Evolutionary conservation across 148 eudicot genomes (phyloP).

Genomic region (Beta vulgaris): DNA sequence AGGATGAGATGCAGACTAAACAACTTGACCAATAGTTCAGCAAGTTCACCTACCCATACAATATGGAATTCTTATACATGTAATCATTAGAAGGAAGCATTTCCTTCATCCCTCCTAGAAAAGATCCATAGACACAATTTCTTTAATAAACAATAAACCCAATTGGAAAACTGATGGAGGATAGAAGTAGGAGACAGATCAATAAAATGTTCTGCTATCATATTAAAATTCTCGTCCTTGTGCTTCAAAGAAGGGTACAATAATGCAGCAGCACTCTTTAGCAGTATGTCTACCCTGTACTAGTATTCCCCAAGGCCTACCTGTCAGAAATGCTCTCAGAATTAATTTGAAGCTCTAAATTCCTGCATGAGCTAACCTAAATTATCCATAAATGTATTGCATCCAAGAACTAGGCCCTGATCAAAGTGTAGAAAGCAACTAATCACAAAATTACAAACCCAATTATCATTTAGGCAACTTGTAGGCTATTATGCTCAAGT

Average conservation of each 20-base stretch:
- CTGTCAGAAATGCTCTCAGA: conserved; percentile 3
- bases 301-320: background rate
- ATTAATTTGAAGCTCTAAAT: background rate
- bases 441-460: background rate
- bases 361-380: background rate
- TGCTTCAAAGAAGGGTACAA: conserved; percentile 17
- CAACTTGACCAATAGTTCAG: conserved; percentile 7
- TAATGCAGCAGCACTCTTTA: conserved; percentile 17
- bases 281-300: conserved; percentile 10
- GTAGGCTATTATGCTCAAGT: background rate
- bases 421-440: background rate
- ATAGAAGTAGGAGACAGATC: conserved; percentile 12
- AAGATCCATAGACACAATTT: conserved; percentile 7
- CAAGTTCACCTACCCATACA: conserved; percentile 4
- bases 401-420: background rate
- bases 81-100: conserved; percentile 14
- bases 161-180: background rate
- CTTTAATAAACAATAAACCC: conserved; percentile 3
- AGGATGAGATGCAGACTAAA: conserved; percentile 9
- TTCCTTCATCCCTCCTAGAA: conserved; percentile 3
- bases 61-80: conserved; percentile 5
- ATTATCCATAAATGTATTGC: background rate
- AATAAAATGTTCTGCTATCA: conserved; percentile 6
- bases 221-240: background rate
- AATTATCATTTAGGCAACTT: background rate